Evolutionary conservation across 2,329 filamentous ascomycete genomes (phyloP), one percentile per base, ranked within the genome.

Genomic region (Drechslerella coelobrocha): DNA sequence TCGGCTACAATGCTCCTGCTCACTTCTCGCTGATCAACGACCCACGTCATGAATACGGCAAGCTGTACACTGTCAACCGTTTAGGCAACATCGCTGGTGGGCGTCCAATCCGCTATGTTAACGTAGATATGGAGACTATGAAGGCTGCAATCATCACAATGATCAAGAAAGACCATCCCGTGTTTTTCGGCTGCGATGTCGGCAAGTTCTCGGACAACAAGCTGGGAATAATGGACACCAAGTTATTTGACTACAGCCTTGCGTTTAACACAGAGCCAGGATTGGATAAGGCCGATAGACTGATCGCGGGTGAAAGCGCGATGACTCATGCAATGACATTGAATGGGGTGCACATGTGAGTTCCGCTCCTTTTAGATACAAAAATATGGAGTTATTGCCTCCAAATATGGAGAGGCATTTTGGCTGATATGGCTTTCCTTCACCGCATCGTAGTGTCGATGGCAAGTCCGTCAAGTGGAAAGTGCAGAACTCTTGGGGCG

Each of bases 281-380:
- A 17, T 84, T 95, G 84, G 85, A 81, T 76, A 96, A 96, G 79
- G 88, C 89, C 0, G 84, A 91, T 75, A 82, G 91, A 2, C 81
- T 96, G 48, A 82, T 84, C 75, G 88, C 88, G 0, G 87, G 89
- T 9, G 91, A 95, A 80, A 88, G 85, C 59, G 83, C 85, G 54
- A 95, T 96, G 91, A 96, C 91, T 0, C 92, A 96, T 76, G 92
- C 92, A 2, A 96, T 96, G 92, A 90, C 95, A 0, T 79, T 96
- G 72, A 96, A 91, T 1, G 92, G 86, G 0, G 92, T 96, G 48
- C 91, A 96, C 31, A 66, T 69, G 63, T 69, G 27, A 45, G 63
- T 57, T 1, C n/a, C 23, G 5, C 23, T 26, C 29, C 12, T 1
- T 29, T 21, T 59, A 19, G 21, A 34, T 48, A 41, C 17, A 26